Evolutionary conservation across 129 eudicot genomes (phyloP), one percentile per base, ranked within the genome.

Genomic region (Lonicera japonica): DNA sequence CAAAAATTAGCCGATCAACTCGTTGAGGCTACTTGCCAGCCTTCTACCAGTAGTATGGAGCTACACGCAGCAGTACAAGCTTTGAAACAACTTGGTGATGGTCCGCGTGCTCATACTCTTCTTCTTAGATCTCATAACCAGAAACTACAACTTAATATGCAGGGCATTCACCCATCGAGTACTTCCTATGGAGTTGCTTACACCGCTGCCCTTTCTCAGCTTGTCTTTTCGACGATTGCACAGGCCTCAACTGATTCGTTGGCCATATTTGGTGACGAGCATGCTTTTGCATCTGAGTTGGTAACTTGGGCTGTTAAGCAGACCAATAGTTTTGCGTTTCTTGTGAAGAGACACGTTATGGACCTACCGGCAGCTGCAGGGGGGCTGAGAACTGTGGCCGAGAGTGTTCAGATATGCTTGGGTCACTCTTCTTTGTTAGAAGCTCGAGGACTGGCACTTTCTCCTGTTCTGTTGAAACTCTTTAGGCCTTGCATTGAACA

Each of bases 221-320:
- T 94, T 9, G 79, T 82, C 14, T 94, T 94, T 70, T 88, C 96
- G 0, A 74, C 89, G 22, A 75, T 94, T 43, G 99, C 99, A 41
- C 99, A 94, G 69, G 96, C 96, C 1, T 71, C 96, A 21, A 88
- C 73, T 68, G 96, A 94, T 64, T 94, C 96, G 13, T 70, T 83
- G 60, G 80, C 85, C 9, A 77, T 88, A 56, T 94, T 94, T 60
- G 85, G 83, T 11, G 96, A 94, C 14, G 96, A 94, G 68, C 84
- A 95, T 1, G 77, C 83, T 52, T 94, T 77, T 61, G 52, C 92
- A 12, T 94, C 99, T 43, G 99, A 94, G 73, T 80, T 94, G 0
- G 96, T 94, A 58, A 80, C 89, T 14, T 94, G 96, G 99, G 82
- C 99, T 12, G 85, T 85, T 4, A 83, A 82, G 47, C 85, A 76